These are phyloP conservation scores for Gilbertella persicaria DNA, from an alignment of 371 early-diverging fungal genomes.

Conservation along the genomic window DNA sequence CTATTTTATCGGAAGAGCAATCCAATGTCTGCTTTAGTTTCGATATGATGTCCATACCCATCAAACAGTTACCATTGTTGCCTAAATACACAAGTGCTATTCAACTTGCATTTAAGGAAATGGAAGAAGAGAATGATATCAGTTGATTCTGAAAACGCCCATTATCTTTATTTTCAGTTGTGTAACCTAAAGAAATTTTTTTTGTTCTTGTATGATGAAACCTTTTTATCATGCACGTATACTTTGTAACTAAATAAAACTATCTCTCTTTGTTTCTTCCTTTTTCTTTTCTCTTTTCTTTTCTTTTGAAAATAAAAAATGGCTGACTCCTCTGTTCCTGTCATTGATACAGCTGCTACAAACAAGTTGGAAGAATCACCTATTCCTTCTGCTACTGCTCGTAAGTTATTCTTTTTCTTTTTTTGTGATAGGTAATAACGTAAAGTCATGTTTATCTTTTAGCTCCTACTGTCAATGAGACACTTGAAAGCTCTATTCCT, in stretches of 20 bases:
- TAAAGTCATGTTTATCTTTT: neutral
- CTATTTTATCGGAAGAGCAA: constrained; percentile 53
- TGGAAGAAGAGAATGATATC: constrained; percentile 39
- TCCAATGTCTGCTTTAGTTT: constrained; percentile 75
- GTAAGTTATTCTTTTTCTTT: no score
- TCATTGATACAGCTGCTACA: constrained; percentile 7
- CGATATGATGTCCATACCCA: constrained; percentile 76
- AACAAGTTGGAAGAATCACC: constrained; percentile 10
- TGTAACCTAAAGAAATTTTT: constrained; percentile 2
- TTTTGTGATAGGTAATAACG: neutral
- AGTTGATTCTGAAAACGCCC: constrained; percentile 9
- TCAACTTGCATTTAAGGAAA: constrained; percentile 56
- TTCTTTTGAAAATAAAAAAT: neutral
- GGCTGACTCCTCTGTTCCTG: neutral
- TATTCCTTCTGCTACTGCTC: constrained; percentile 13
- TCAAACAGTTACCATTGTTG: constrained; percentile 63
- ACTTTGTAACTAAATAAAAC: constrained; percentile 5
- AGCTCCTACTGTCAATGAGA: neutral
- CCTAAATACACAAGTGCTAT: constrained; percentile 63
- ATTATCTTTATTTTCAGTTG: neutral
- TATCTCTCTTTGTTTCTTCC: neutral
- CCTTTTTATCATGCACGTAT: constrained; percentile 13
- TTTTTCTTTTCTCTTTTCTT: constrained; percentile 4
- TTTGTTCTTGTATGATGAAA: constrained; percentile 22
- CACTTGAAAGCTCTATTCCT: neutral